Evolutionary conservation across 2,329 filamentous ascomycete genomes (phyloP).

Genomic region (Lecanicillium sp.): DNA sequence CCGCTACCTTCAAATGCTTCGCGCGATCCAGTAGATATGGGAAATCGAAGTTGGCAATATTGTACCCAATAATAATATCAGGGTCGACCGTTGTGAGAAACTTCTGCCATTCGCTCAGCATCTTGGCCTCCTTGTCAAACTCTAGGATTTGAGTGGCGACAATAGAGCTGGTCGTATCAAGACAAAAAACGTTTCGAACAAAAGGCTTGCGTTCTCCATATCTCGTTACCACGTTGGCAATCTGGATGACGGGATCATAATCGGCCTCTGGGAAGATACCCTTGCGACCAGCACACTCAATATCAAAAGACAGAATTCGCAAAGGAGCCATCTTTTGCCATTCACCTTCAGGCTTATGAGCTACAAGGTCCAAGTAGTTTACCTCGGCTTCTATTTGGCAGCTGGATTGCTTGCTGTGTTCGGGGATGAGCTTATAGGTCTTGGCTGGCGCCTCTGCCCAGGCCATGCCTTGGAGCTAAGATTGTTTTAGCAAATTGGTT

Average conservation of each 20-base stretch:
- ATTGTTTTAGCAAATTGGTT: constrained; percentile 14
- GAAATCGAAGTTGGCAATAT: constrained; percentile 98
- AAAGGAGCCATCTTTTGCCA: constrained; percentile 98
- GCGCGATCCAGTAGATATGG: constrained; percentile 89
- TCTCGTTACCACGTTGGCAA: constrained; percentile 88
- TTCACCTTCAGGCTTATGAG: constrained; percentile 82
- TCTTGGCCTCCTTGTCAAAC: constrained; percentile 71
- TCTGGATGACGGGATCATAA: constrained; percentile 91
- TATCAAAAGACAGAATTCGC: constrained; percentile 91
- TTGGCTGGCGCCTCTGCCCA: constrained; percentile 82
- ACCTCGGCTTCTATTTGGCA: constrained; percentile 93
- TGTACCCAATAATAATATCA: constrained; percentile 98
- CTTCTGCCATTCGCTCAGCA: constrained; percentile 88
- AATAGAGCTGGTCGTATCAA: constrained; percentile 86
- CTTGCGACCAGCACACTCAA: constrained; percentile 95
- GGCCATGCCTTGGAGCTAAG: constrained; percentile 85
- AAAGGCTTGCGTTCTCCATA: constrained; percentile 97
- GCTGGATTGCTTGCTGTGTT: constrained; percentile 68
- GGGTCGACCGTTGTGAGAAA: constrained; percentile 88
- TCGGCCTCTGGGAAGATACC: constrained; percentile 93
- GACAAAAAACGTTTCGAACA: constrained; percentile 89
- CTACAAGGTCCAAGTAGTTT: constrained; percentile 73
- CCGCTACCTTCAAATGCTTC: constrained; percentile 67
- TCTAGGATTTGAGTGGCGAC: constrained; percentile 90
- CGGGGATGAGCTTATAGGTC: constrained; percentile 62